Evolutionary conservation across 2,329 filamentous ascomycete genomes (phyloP).

Genomic region (Verticillium dahliae): DNA sequence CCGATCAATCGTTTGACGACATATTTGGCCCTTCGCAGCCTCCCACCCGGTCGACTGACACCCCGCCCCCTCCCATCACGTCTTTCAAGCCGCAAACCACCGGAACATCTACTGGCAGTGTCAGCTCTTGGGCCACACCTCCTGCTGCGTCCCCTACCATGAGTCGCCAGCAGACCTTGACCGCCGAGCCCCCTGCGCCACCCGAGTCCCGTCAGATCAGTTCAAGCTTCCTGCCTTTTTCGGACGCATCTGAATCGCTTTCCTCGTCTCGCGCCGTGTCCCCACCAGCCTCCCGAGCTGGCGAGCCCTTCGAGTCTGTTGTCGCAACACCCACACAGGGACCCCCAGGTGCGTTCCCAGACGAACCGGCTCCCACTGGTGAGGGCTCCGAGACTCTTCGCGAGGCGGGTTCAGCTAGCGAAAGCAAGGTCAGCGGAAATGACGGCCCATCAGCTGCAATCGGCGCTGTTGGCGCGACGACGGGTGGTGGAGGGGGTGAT

Average conservation of each 20-base stretch:
- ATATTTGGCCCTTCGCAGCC: conserved; percentile 71
- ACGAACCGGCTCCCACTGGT: conserved; percentile 29
- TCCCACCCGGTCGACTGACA: conserved; percentile 30
- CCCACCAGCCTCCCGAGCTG: conserved; percentile 55
- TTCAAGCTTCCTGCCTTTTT: conserved; percentile 68
- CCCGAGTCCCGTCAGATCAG: conserved; percentile 72
- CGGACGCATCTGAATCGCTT: conserved; percentile 58
- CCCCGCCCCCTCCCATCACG: conserved; percentile 40
- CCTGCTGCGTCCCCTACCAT: conserved; percentile 57
- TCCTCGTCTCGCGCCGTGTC: conserved; percentile 75
- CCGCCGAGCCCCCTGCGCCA: conserved; percentile 51
- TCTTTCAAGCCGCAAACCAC: conserved; percentile 59
- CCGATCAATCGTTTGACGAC: conserved; percentile 73
- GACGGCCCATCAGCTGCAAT: conserved; percentile 14
- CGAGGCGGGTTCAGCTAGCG: not conserved
- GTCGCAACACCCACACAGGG: conserved; percentile 16
- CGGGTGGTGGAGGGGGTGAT: conserved; percentile 21
- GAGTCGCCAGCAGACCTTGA: conserved; percentile 53
- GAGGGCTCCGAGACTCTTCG: conserved; percentile 15
- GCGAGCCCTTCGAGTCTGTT: conserved; percentile 37
- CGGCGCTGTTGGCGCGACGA: not conserved
- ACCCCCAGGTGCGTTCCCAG: conserved; percentile 24
- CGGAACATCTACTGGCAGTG: conserved; percentile 47
- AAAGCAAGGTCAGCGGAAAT: conserved; percentile 24
- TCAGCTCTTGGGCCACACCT: conserved; percentile 44